Evolutionary conservation across 1,284 basidiomycete genomes (phyloP).

Genomic region (Farysia itapuensis): DNA sequence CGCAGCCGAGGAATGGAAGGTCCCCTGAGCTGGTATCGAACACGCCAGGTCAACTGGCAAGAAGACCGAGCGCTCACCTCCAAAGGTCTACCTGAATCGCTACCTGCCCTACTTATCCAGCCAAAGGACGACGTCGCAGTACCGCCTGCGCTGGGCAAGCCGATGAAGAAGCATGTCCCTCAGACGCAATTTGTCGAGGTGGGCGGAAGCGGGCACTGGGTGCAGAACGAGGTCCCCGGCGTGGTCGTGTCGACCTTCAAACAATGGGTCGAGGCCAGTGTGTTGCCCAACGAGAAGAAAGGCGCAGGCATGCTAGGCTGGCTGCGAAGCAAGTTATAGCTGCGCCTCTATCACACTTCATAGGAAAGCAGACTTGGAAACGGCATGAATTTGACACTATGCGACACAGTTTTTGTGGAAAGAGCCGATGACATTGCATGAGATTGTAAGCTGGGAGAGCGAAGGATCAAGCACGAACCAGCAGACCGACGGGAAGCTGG

Average conservation of each 20-base stretch:
- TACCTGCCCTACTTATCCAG: constrained; percentile 32
- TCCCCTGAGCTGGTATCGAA: constrained; percentile 49
- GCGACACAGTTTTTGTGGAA: too few species aligned
- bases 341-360: too few species aligned
- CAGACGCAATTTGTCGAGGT: constrained; percentile 29
- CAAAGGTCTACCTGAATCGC: constrained; percentile 22
- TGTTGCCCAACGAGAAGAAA: constrained; percentile 31
- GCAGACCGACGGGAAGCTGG: neutral
- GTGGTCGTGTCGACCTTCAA: constrained; percentile 25
- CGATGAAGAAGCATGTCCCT: constrained; percentile 35
- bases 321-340: constrained; percentile 18
- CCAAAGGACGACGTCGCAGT: constrained; percentile 38
- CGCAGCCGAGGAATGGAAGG: constrained; percentile 46
- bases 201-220: constrained; percentile 28
- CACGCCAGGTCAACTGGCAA: constrained; percentile 40
- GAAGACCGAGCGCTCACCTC: constrained; percentile 26
- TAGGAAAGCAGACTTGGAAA: too few species aligned
- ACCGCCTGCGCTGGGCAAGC: constrained; percentile 22
- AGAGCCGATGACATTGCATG: too few species aligned
- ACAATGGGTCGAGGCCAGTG: constrained; percentile 31
- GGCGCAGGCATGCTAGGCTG: constrained; percentile 19
- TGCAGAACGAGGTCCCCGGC: constrained; percentile 36
- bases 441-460: too few species aligned
- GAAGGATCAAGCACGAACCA: too few species aligned
- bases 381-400: too few species aligned